Conservation (phyloP, 148 eudicot species). For the Cornus suecica region DNA sequence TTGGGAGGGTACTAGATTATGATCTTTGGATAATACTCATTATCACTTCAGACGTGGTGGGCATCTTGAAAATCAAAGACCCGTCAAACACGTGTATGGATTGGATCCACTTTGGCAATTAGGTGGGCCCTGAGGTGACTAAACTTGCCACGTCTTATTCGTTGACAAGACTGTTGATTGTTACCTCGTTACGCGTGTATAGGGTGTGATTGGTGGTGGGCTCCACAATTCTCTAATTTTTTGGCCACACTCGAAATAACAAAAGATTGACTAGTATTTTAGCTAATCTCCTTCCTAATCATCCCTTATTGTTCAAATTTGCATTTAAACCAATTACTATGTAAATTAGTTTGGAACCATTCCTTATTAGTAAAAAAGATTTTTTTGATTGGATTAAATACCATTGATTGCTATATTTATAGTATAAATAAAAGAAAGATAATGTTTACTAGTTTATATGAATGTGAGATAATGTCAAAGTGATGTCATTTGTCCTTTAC, state of each 20-base stretch:
- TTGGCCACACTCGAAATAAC: constrained; percentile 12
- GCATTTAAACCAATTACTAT: neutral
- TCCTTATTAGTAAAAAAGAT: too few species aligned
- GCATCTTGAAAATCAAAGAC: constrained; percentile 10
- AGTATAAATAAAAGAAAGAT: too few species aligned
- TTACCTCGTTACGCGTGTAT: constrained; percentile 24
- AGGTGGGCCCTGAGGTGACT: constrained; percentile 13
- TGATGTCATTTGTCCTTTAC: too few species aligned
- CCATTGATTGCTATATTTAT: too few species aligned
- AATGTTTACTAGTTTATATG: too few species aligned
- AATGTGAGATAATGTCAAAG: too few species aligned
- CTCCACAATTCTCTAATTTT: constrained; percentile 2
- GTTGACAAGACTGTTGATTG: neutral
- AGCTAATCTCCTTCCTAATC: neutral
- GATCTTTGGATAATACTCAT: neutral
- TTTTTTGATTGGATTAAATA: too few species aligned
- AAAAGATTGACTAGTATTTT: neutral
- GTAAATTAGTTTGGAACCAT: neutral
- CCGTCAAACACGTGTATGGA: constrained; percentile 32
- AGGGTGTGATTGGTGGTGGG: constrained; percentile 18
- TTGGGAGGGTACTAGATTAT: neutral
- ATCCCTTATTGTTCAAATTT: neutral
- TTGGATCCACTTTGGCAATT: neutral
- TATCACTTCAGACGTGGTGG: constrained; percentile 32
- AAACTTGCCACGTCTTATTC: constrained; percentile 14